phyloP scores from a whole-genome alignment of 257 asterid genomes.

The Asclepias syriaca region DNA sequence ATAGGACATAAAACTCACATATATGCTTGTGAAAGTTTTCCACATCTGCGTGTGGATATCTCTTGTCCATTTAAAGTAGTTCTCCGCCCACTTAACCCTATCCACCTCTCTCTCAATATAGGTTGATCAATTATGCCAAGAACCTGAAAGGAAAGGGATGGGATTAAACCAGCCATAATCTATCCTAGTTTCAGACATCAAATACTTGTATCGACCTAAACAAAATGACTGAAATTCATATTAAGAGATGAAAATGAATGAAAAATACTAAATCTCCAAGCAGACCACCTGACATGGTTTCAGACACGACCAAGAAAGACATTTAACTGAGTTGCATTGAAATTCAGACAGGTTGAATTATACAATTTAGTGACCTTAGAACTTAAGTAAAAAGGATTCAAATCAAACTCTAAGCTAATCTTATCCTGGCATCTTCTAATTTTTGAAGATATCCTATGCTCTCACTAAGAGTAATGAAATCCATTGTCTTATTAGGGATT shows the following conservation, averaged over 20 bases:
- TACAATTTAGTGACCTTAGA: neutral
- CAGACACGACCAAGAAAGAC: neutral
- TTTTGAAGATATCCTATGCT: neutral
- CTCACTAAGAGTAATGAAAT: neutral
- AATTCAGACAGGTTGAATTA: too few relatives aligned
- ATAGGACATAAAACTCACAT: slow-evolving; percentile 40
- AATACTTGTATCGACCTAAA: neutral
- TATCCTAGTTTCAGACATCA: neutral
- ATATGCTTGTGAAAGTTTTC: slow-evolving; percentile 81
- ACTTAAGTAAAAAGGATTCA: neutral
- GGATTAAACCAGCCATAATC: neutral
- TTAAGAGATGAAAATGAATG: neutral
- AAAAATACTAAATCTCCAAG: neutral
- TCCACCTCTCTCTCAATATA: slow-evolving; percentile 89
- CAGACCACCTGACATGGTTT: neutral
- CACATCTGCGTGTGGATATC: slow-evolving; percentile 65
- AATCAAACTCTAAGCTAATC: neutral
- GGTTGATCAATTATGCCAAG: slow-evolving; percentile 97
- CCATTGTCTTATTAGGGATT: neutral
- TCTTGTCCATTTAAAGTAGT: slow-evolving; percentile 78
- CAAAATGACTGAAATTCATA: neutral
- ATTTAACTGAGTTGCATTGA: neutral
- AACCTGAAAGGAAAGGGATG: slow-evolving; percentile 40
- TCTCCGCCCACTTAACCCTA: slow-evolving; percentile 68
- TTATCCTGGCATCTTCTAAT: neutral